Percentiles rank a stretch among this genome's conserved stretches.
These are phyloP conservation scores for Striga asiatica DNA, from an alignment of 257 asterid species.

Conservation along the genomic window DNA sequence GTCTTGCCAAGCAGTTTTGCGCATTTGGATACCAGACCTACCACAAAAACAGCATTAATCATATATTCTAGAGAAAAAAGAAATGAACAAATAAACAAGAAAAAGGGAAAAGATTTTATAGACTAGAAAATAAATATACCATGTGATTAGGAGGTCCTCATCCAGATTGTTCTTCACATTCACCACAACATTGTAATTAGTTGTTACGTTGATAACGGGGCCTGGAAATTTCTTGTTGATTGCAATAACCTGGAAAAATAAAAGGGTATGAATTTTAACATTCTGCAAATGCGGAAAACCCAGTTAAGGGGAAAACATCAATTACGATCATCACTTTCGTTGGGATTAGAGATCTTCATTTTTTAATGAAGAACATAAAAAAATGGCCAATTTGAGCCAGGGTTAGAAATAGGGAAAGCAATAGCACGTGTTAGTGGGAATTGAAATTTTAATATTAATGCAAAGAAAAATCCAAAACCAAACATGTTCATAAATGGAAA, in stretches of 20 bases:
- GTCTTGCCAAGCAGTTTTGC: slow-evolving; percentile 74
- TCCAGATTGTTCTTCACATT: slow-evolving; percentile 63
- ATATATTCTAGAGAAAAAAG: neutral
- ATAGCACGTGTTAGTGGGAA: no score
- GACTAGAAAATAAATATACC: slow-evolving; percentile 36
- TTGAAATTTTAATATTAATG: no score
- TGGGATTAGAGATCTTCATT: no score
- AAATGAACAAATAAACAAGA: neutral
- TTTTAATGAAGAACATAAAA: no score
- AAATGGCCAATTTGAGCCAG: no score
- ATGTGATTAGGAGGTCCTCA: slow-evolving; percentile 55
- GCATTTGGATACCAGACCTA: slow-evolving; percentile 84
- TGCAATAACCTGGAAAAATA: slow-evolving; percentile 59
- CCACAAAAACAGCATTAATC: neutral
- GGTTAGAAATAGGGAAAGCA: no score
- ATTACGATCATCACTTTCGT: neutral
- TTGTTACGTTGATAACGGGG: slow-evolving; percentile 55
- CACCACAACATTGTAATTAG: slow-evolving; percentile 59
- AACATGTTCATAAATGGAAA: neutral
- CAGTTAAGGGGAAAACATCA: neutral
- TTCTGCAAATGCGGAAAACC: neutral
- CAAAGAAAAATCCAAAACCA: neutral
- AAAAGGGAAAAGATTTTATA: neutral
- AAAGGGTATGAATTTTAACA: no score
- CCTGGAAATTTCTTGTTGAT: slow-evolving; percentile 71